phyloP scores from a whole-genome alignment of 2,329 filamentous ascomycete species.

The Bertia moriformis region DNA sequence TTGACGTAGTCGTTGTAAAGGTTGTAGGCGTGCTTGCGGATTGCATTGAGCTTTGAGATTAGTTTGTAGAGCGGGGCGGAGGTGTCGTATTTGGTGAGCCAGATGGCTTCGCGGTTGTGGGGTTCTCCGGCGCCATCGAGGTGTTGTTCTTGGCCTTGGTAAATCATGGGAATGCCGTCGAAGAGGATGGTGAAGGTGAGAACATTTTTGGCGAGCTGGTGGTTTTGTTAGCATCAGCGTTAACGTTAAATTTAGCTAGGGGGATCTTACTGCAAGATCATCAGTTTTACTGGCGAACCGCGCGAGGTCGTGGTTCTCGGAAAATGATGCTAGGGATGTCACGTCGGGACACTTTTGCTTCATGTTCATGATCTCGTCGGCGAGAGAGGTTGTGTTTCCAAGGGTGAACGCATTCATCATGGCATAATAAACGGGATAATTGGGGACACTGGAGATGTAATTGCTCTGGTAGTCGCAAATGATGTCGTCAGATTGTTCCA shows the following conservation, averaged over 20 bases:
- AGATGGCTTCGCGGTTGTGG: constrained; percentile 39
- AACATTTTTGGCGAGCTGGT: constrained; percentile 38
- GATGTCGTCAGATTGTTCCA: constrained; percentile 16
- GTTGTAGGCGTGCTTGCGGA: constrained; percentile 28
- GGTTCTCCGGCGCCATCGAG: constrained; percentile 32
- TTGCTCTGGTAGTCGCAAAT: constrained; percentile 25
- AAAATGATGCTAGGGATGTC: constrained; percentile 30
- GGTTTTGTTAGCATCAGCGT: constrained; percentile 1
- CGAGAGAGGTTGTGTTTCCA: constrained; percentile 9
- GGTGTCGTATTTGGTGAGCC: constrained; percentile 34
- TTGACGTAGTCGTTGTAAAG: constrained; percentile 20
- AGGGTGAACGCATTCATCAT: constrained; percentile 18
- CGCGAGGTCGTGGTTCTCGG: constrained; percentile 44
- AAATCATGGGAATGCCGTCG: constrained; percentile 49
- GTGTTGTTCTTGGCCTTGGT: constrained; percentile 52
- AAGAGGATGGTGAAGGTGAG: constrained; percentile 45
- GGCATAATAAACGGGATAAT: constrained; percentile 25
- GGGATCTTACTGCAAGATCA: constrained; percentile 24
- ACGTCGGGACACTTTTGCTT: constrained; percentile 21
- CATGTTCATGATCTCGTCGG: constrained; percentile 13
- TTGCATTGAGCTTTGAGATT: constrained; percentile 29
- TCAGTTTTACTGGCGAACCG: constrained; percentile 34
- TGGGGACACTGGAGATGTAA: constrained; percentile 25
- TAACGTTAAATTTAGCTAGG: not conserved
- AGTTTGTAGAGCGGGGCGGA: constrained; percentile 29